phyloP scores from a whole-genome alignment of 768 basidiomycete species.

The Trametes cingulata region DNA sequence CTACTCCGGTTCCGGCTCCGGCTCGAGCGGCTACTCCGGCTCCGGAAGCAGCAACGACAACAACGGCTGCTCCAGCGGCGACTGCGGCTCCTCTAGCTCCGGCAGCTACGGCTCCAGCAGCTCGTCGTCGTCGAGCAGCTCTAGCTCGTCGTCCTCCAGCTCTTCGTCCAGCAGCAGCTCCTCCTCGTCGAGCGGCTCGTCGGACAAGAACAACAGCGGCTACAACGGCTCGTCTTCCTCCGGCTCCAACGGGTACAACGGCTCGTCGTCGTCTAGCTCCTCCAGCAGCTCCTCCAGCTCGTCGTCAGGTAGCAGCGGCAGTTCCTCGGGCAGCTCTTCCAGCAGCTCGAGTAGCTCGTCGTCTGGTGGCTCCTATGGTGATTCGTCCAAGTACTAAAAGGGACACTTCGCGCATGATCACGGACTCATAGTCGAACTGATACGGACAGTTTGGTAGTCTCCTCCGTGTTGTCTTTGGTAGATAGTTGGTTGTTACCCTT shows the following conservation, averaged over 20 bases:
- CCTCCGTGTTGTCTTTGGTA: conserved; percentile 9
- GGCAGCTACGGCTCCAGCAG: conserved; percentile 4
- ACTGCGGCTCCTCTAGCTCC: conserved; percentile 9
- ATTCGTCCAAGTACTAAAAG: conserved; percentile 11
- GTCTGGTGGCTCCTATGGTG: background rate
- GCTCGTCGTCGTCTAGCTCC: conserved; percentile 8
- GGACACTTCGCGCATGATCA: conserved; percentile 15
- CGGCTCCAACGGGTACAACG: conserved; percentile 3
- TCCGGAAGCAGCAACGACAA: background rate
- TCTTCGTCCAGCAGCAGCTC: background rate
- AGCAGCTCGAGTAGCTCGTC: background rate
- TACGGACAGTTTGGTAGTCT: conserved; percentile 22
- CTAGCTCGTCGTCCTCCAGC: background rate
- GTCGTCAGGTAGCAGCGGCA: too few relatives aligned
- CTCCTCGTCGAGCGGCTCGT: background rate
- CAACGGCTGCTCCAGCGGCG: background rate
- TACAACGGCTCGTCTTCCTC: conserved; percentile 12
- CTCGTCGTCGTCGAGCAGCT: conserved; percentile 7
- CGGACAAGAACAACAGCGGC: background rate
- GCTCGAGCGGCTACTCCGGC: conserved; percentile 2
- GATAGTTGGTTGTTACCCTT: background rate
- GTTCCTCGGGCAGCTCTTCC: background rate
- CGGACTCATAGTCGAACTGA: conserved; percentile 23
- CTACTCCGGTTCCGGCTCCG: background rate
- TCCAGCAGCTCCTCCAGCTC: background rate